These are phyloP conservation scores for Hydrangea macrophylla DNA, from an alignment of 148 eudicot genomes.

Conservation along the genomic window DNA sequence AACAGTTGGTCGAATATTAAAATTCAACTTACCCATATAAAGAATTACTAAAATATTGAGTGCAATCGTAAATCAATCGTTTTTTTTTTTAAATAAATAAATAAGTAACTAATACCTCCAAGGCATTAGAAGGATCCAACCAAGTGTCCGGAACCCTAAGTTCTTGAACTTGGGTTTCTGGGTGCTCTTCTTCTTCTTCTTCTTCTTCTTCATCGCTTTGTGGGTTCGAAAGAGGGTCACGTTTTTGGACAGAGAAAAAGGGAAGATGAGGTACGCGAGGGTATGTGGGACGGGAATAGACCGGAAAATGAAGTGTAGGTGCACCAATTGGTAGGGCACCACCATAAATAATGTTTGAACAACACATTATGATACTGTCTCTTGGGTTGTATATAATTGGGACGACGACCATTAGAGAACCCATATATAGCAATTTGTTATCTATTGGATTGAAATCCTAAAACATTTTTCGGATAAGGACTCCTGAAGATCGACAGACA, in stretches of 20 bases:
- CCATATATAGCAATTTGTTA: no score
- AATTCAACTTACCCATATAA: no score
- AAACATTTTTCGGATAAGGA: no score
- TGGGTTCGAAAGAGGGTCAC: slow-evolving; percentile 9
- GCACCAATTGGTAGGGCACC: slow-evolving; percentile 2
- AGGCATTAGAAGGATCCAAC: slow-evolving; percentile 56
- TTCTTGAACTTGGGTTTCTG: slow-evolving; percentile 40
- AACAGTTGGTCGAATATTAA: background rate
- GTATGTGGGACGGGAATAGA: background rate
- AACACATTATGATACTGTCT: background rate
- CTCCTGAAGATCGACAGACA: no score
- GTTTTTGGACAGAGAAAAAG: slow-evolving; percentile 5
- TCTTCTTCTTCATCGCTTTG: slow-evolving; percentile 17
- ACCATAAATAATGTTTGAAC: background rate
- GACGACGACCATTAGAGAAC: background rate
- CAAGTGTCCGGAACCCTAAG: slow-evolving; percentile 69
- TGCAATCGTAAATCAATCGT: background rate
- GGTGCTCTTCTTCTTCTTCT: slow-evolving; percentile 12
- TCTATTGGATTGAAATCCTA: no score
- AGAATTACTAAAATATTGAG: no score
- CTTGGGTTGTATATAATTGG: background rate
- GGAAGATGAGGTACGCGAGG: background rate
- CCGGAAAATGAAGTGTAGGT: slow-evolving; percentile 12
- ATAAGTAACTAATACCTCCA: slow-evolving; percentile 33
- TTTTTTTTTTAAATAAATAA: background rate